Evolutionary conservation across 495 filamentous ascomycete species (phyloP).

Genomic region (Chaetomidium leptoderma): DNA sequence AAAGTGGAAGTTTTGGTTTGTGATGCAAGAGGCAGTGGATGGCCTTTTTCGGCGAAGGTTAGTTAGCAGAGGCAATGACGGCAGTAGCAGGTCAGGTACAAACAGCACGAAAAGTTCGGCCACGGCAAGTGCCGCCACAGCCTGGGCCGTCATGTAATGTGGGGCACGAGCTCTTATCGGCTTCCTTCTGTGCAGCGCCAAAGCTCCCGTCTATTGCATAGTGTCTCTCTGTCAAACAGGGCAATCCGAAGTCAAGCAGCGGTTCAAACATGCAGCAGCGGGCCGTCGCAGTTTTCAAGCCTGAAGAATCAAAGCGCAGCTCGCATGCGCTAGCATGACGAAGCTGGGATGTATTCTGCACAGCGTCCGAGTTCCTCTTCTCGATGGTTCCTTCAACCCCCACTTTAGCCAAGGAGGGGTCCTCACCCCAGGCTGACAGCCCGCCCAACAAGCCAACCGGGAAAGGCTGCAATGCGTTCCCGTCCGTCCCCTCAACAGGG

Average conservation of each 20-base stretch:
- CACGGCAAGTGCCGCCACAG: constrained; percentile 28
- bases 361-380: no score
- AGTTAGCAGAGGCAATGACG: constrained; percentile 28
- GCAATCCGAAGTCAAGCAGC: no score
- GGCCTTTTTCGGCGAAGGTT: constrained; percentile 28
- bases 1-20: constrained; percentile 2
- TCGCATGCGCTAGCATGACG: not conserved
- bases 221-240: not conserved
- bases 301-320: not conserved
- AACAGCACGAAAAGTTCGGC: constrained; percentile 22
- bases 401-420: constrained; percentile 1
- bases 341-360: no score
- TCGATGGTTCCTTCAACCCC: not conserved
- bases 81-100: constrained; percentile 33
- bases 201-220: not conserved
- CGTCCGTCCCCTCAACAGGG: not conserved
- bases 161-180: constrained; percentile 4
- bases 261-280: not conserved
- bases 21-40: constrained; percentile 18
- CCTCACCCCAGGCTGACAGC: not conserved
- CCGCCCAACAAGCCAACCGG: not conserved
- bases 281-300: not conserved
- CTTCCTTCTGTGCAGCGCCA: not conserved
- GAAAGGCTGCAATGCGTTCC: not conserved
- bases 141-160: constrained; percentile 5